A percentile compares a stretch with the other conserved stretches of the same genome.
Evolutionary conservation across 2,329 filamentous ascomycete species (phyloP).

Genomic region (Sphaerulina populicola): DNA sequence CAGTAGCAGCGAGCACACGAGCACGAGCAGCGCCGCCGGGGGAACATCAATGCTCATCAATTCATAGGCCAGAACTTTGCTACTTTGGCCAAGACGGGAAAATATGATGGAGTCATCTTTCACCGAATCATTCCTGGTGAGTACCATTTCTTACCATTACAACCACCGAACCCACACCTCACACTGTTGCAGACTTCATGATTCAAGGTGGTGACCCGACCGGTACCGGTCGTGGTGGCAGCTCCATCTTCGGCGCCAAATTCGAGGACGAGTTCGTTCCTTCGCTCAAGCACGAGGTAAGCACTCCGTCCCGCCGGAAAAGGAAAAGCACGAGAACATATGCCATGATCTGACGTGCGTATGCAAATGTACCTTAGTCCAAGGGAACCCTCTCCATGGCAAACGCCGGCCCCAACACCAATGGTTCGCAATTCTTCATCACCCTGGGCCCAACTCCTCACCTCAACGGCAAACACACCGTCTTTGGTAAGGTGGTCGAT

Average conservation of each 20-base stretch:
- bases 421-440: constrained; percentile 96
- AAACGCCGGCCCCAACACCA: constrained; percentile 83
- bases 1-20: neutral
- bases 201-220: constrained; percentile 56
- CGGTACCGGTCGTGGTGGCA: constrained; percentile 53
- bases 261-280: constrained; percentile 90
- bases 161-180: neutral
- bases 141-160: neutral
- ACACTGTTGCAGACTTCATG: constrained; percentile 70
- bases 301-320: no score
- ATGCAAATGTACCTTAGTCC: constrained; percentile 1
- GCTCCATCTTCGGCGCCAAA: constrained; percentile 70
- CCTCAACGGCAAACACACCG: constrained; percentile 84
- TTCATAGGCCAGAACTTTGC: constrained; percentile 28
- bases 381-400: constrained; percentile 87
- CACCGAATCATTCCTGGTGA: constrained; percentile 44
- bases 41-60: constrained; percentile 14
- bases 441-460: constrained; percentile 70
- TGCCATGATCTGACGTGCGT: no score
- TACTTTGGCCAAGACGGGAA: constrained; percentile 28
- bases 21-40: no score
- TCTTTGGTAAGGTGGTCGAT: constrained; percentile 82
- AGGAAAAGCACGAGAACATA: no score
- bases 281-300: constrained; percentile 55
- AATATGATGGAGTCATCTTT: constrained; percentile 34